Evolutionary conservation across 176 grass and related monocot species (phyloP).

Genomic region (Carex pumila): DNA sequence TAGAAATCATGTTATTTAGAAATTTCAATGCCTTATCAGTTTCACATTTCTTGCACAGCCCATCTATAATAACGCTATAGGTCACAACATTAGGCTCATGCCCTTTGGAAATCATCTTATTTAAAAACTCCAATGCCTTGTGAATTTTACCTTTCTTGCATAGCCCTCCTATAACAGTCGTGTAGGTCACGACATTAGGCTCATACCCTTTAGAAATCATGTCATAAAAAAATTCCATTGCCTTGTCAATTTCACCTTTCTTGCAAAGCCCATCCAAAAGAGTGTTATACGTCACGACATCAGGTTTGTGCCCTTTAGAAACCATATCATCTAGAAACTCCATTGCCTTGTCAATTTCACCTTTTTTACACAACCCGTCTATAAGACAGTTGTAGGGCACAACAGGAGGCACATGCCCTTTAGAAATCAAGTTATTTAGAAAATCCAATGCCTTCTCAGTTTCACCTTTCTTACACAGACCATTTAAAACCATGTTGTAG

Average conservation of each 20-base stretch:
- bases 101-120: not conserved
- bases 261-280: too few relatives aligned
- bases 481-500: too few relatives aligned
- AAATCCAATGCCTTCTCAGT: too few relatives aligned
- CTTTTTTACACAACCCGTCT: not conserved
- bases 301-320: not conserved
- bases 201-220: not conserved
- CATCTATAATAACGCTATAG: conserved; percentile 7
- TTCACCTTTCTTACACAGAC: too few relatives aligned
- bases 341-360: not conserved
- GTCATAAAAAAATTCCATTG: not conserved
- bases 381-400: too few relatives aligned
- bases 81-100: not conserved
- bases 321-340: not conserved
- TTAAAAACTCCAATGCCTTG: not conserved
- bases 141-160: not conserved
- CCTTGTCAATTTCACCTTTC: not conserved
- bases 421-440: too few relatives aligned
- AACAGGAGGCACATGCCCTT: too few relatives aligned
- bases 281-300: not conserved
- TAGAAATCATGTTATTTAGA: not conserved
- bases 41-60: not conserved
- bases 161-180: not conserved
- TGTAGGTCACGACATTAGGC: not conserved
- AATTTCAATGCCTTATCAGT: not conserved